A percentile compares a stretch with the other conserved stretches of the same genome.
phyloP scores from a whole-genome alignment of 2,329 filamentous ascomycete genomes.

The Penicillium sp. region DNA sequence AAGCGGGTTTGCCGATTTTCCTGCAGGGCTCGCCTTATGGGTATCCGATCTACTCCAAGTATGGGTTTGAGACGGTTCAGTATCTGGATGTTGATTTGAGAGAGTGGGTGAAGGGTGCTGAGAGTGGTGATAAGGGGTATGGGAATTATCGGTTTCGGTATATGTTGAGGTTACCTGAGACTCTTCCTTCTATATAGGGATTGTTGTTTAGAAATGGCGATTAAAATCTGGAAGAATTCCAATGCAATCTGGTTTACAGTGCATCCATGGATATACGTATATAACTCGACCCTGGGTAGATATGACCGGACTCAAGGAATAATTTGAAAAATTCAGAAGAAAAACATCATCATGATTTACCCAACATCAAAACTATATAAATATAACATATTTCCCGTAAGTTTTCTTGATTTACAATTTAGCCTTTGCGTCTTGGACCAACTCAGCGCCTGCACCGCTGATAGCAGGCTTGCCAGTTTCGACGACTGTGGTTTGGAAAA shows the following conservation, averaged over 20 bases:
- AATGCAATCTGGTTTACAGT: not conserved
- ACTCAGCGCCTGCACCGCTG: constrained; percentile 72
- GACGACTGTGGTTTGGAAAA: constrained; percentile 85
- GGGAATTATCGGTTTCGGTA: constrained; percentile 8
- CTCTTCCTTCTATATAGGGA: not conserved
- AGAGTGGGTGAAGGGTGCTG: constrained; percentile 1
- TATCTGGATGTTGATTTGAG: constrained; percentile 6
- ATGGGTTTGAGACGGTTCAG: constrained; percentile 6
- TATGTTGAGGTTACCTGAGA: constrained; percentile 3
- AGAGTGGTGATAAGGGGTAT: constrained; percentile 3
- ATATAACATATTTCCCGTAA: not conserved
- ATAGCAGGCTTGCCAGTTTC: constrained; percentile 91
- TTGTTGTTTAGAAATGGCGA: no score
- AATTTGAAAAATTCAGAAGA: no score
- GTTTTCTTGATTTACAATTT: constrained; percentile 42
- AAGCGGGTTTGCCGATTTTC: constrained; percentile 3
- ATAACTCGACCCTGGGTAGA: no score
- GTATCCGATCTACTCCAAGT: not conserved
- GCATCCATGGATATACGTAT: constrained; percentile 2
- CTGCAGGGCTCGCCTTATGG: constrained; percentile 5
- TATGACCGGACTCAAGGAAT: no score
- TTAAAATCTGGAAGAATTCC: no score
- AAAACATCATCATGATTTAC: not conserved
- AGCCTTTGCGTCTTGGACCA: constrained; percentile 51
- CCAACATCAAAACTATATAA: not conserved